Evolutionary conservation across 2,329 filamentous ascomycete species (phyloP).

Genomic region (Xylaria sp.): DNA sequence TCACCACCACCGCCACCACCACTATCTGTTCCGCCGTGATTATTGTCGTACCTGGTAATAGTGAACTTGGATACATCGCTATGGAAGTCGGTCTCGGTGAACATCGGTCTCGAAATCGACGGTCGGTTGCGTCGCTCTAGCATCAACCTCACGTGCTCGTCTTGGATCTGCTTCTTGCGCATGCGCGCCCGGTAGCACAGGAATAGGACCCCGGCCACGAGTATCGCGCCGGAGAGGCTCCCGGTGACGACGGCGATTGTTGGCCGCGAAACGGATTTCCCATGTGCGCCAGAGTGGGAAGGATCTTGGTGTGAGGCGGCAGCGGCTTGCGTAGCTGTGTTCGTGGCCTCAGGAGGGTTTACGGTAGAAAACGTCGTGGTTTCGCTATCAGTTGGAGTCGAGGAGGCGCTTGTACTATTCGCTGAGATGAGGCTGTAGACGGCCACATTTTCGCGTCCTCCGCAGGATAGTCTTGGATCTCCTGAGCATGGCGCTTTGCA

Average conservation of each 20-base stretch:
- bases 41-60: not conserved
- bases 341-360: not conserved
- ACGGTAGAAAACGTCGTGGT: constrained; percentile 1
- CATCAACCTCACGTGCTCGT: constrained; percentile 31
- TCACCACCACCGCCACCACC: not conserved
- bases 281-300: constrained; percentile 12
- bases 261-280: constrained; percentile 25
- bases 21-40: not conserved
- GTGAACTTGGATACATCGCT: not conserved
- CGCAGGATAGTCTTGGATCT: constrained; percentile 41
- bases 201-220: constrained; percentile 40
- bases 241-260: constrained; percentile 44
- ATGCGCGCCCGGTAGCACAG: constrained; percentile 43
- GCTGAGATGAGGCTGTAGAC: constrained; percentile 39
- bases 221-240: constrained; percentile 43
- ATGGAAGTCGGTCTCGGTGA: constrained; percentile 17
- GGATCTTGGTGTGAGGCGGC: not conserved
- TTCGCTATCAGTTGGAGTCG: not conserved
- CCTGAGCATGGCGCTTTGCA: constrained; percentile 44
- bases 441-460: constrained; percentile 40
- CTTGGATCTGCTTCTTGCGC: constrained; percentile 41
- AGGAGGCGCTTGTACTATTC: not conserved
- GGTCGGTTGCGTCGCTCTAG: constrained; percentile 23
- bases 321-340: constrained; percentile 8
- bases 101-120: constrained; percentile 12